These are phyloP conservation scores for Fusarium armeniacum DNA, from an alignment of 2,329 filamentous ascomycete species.

Conservation along the genomic window DNA sequence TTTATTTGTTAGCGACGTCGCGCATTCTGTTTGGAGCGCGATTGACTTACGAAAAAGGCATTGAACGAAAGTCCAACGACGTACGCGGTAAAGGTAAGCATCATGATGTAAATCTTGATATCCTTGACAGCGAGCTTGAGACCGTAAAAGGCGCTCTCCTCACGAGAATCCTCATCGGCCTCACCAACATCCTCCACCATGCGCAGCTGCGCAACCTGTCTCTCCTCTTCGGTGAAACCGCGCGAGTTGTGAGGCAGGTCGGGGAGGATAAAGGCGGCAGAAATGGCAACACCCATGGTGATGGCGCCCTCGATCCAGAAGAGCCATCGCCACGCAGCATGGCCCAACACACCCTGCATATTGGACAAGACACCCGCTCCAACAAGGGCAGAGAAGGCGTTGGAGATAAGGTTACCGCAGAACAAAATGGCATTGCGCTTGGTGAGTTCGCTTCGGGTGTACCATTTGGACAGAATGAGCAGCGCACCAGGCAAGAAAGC, in stretches of 20 bases:
- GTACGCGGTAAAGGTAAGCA: slow-evolving; percentile 72
- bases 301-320: slow-evolving; percentile 71
- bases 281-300: slow-evolving; percentile 64
- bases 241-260: slow-evolving; percentile 69
- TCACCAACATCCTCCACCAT: slow-evolving; percentile 71
- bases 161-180: slow-evolving; percentile 64
- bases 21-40: not conserved
- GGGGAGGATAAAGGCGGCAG: slow-evolving; percentile 64
- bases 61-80: slow-evolving; percentile 71
- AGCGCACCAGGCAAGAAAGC: slow-evolving; percentile 75
- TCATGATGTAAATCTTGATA: slow-evolving; percentile 73
- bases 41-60: slow-evolving; percentile 63
- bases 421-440: slow-evolving; percentile 70
- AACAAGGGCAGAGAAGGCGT: slow-evolving; percentile 71
- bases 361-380: slow-evolving; percentile 71
- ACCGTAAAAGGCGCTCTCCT: slow-evolving; percentile 66
- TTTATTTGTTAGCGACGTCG: not conserved
- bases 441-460: slow-evolving; percentile 71
- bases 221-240: slow-evolving; percentile 72
- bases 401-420: slow-evolving; percentile 71
- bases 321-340: slow-evolving; percentile 72
- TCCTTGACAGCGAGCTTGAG: slow-evolving; percentile 72
- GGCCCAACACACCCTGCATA: slow-evolving; percentile 68
- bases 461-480: slow-evolving; percentile 75
- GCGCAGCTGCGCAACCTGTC: slow-evolving; percentile 66